phyloP scores from a whole-genome alignment of 352 stramenopile species.

The Hyaloperonospora arabidopsidis region DNA sequence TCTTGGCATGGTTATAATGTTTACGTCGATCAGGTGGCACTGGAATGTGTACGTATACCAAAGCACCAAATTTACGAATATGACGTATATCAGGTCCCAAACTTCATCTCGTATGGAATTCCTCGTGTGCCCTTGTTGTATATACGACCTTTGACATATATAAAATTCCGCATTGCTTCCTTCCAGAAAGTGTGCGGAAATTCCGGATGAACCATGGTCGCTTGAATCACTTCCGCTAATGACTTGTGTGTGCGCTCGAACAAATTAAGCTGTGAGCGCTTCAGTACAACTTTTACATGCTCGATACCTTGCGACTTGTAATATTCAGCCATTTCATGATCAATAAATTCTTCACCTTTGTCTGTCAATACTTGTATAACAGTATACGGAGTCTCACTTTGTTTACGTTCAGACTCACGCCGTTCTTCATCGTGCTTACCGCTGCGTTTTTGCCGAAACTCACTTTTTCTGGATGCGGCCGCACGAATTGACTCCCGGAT shows the following conservation, averaged over 20 bases:
- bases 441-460: too few species aligned
- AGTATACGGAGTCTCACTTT: too few species aligned
- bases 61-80: too few species aligned
- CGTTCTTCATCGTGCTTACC: too few species aligned
- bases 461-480: too few species aligned
- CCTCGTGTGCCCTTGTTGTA: conserved; percentile 3
- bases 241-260: conserved; percentile 8
- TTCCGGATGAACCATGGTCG: neutral
- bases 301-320: conserved; percentile 8
- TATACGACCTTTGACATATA: too few species aligned
- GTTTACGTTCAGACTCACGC: too few species aligned
- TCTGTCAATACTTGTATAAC: too few species aligned
- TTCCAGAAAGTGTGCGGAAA: conserved; percentile 7
- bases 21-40: neutral
- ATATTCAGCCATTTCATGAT: conserved; percentile 1
- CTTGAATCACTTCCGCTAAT: conserved; percentile 2
- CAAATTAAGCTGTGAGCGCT: conserved; percentile 12
- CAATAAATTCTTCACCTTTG: conserved; percentile 3
- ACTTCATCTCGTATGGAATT: conserved; percentile 4
- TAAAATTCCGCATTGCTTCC: conserved; percentile 7
- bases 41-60: too few species aligned
- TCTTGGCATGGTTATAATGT: too few species aligned
- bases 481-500: too few species aligned
- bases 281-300: conserved; percentile 6
- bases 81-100: conserved; percentile 8